phyloP scores from a whole-genome alignment of 345 rosid species.

The Euphorbia pulcherrima region DNA sequence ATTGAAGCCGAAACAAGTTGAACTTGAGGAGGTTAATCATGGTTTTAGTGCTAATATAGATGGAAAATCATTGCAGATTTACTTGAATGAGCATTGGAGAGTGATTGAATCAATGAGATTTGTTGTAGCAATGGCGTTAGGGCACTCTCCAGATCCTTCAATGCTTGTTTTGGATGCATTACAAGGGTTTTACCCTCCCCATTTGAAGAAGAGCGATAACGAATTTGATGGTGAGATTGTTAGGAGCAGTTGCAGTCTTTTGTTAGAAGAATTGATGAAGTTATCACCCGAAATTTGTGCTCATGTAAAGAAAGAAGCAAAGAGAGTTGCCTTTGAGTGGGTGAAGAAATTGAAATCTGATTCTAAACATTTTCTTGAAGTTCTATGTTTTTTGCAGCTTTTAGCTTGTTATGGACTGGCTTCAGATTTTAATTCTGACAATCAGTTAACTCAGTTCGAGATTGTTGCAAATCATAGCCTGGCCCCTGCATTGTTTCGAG shows the following conservation, averaged over 20 bases:
- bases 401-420: conserved; percentile 37
- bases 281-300: conserved; percentile 32
- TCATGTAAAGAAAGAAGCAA: conserved; percentile 37
- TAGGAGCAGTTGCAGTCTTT: conserved; percentile 39
- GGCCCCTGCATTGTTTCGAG: conserved; percentile 26
- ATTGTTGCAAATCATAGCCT: conserved; percentile 22
- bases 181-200: conserved; percentile 38
- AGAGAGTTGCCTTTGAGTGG: conserved; percentile 29
- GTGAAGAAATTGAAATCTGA: conserved; percentile 20
- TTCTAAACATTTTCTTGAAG: conserved; percentile 23
- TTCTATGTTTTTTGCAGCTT: conserved; percentile 38
- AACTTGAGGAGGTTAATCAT: conserved; percentile 3
- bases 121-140: conserved; percentile 25
- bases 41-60: conserved; percentile 15
- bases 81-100: conserved; percentile 41
- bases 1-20: conserved; percentile 15
- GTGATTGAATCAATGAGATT: conserved; percentile 26
- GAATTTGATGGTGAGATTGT: conserved; percentile 32
- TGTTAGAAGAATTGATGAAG: conserved; percentile 46
- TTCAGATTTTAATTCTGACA: conserved; percentile 24
- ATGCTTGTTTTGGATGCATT: conserved; percentile 58
- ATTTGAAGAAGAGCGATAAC: conserved; percentile 22
- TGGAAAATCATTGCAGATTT: conserved; percentile 44
- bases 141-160: conserved; percentile 44
- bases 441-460: conserved; percentile 28